phyloP scores from a whole-genome alignment of 2,329 filamentous ascomycete genomes.

The Cladorrhinum sp. region DNA sequence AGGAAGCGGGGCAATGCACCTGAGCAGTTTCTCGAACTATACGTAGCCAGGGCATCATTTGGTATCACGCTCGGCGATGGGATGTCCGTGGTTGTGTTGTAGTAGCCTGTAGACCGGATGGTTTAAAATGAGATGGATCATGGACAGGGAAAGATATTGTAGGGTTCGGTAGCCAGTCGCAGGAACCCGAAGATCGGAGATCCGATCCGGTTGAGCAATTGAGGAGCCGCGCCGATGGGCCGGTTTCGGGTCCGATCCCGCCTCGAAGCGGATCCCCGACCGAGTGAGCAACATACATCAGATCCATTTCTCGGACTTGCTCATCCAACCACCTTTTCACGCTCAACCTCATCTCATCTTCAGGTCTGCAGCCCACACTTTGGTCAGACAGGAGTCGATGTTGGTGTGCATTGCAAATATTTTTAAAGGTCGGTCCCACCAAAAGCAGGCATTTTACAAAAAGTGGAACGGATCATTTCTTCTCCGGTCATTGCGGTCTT shows the following conservation, averaged over 20 bases:
- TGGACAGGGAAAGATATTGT: too few relatives aligned
- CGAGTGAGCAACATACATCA: background rate
- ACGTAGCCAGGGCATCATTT: too few relatives aligned
- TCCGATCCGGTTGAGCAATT: slow-evolving; percentile 7
- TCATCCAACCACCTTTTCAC: too few relatives aligned
- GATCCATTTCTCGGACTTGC: too few relatives aligned
- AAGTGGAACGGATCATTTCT: background rate
- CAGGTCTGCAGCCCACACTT: background rate
- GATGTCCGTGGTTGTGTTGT: too few relatives aligned
- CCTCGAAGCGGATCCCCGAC: slow-evolving; percentile 3
- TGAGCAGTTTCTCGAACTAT: too few relatives aligned
- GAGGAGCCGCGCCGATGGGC: slow-evolving; percentile 12
- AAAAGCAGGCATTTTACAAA: too few relatives aligned
- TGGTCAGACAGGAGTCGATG: too few relatives aligned
- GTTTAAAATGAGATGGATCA: too few relatives aligned
- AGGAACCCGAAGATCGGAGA: slow-evolving; percentile 9
- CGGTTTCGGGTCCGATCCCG: slow-evolving; percentile 15
- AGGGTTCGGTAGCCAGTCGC: background rate
- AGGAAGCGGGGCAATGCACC: background rate
- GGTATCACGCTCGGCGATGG: too few relatives aligned
- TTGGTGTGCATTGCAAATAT: too few relatives aligned
- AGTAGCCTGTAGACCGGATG: too few relatives aligned
- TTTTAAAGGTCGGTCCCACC: background rate
- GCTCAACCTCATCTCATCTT: background rate
- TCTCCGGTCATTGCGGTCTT: background rate